Conservation (phyloP, 2,329 filamentous ascomycete genomes). For the Fusarium fracticaudum region DNA sequence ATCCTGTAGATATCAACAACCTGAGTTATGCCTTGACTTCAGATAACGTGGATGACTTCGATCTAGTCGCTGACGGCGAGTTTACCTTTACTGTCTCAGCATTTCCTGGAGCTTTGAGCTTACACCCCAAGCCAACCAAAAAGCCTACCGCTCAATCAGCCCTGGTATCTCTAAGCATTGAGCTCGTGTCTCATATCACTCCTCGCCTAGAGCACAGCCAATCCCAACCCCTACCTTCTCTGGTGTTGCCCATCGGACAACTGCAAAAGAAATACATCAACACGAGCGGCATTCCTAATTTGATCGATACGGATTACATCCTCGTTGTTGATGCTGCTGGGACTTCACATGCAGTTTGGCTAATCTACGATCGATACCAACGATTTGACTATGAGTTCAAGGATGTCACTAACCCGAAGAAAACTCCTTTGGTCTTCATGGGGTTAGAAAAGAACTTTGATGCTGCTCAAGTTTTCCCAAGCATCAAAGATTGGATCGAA, state of each 20-base stretch:
- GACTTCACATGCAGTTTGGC: not conserved
- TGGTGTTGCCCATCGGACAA: not conserved
- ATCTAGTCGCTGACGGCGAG: not conserved
- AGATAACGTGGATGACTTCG: not conserved
- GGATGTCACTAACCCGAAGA: not conserved
- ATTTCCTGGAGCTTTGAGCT: not conserved
- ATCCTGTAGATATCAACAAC: not conserved
- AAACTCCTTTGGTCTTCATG: not conserved
- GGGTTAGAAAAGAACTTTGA: too few relatives aligned
- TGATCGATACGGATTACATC: not conserved
- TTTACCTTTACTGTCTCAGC: not conserved
- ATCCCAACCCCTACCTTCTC: not conserved
- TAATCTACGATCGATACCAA: not conserved
- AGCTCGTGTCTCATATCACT: not conserved
- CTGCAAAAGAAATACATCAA: fast-evolving
- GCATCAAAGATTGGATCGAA: not conserved
- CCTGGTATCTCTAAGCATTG: not conserved
- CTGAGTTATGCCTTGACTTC: not conserved
- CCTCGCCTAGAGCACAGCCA: fast-evolving
- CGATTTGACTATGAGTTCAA: not conserved
- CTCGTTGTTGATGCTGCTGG: not conserved
- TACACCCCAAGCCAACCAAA: not conserved
- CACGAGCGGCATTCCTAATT: fast-evolving
- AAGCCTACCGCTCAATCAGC: not conserved
- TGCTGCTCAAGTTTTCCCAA: not conserved